Evolutionary conservation across 202 grass and related monocot species (phyloP).

Genomic region (Hordeum pubiflorum): DNA sequence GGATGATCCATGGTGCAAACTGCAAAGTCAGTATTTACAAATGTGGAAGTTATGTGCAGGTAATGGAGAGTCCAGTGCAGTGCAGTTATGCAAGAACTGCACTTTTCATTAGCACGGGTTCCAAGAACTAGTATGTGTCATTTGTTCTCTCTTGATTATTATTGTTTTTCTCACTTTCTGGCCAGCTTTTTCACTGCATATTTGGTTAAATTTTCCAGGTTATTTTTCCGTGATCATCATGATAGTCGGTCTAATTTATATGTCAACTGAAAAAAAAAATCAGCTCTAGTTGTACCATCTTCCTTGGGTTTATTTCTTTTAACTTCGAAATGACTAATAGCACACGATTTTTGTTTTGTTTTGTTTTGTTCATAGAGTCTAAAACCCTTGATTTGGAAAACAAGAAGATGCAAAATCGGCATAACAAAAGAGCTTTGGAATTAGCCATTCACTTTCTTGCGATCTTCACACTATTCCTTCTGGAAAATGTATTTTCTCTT

Average conservation of each 20-base stretch:
- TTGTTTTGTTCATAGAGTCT: background rate
- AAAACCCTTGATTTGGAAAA: background rate
- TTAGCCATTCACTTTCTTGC: background rate
- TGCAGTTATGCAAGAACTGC: slow-evolving; percentile 15
- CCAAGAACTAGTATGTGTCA: too few species aligned
- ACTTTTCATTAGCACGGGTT: too few species aligned
- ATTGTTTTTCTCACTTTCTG: background rate
- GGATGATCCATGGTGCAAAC: background rate
- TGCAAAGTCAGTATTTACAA: background rate
- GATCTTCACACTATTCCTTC: background rate
- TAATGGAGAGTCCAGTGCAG: background rate
- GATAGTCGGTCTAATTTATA: background rate
- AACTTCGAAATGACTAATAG: background rate
- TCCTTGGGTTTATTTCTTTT: background rate
- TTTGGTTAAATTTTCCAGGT: background rate
- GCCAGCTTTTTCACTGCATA: background rate
- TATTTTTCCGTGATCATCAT: background rate
- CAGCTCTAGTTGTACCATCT: background rate
- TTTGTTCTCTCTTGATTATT: background rate
- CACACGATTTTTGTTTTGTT: background rate
- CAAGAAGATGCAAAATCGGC: background rate
- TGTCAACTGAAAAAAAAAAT: background rate
- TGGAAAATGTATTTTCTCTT: background rate
- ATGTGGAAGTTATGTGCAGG: background rate
- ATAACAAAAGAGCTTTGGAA: background rate